Percentiles rank a stretch among this genome's conserved stretches.
These are phyloP conservation scores for Spatholobus suberectus DNA, from an alignment of 306 rosid genomes.

Conservation along the genomic window DNA sequence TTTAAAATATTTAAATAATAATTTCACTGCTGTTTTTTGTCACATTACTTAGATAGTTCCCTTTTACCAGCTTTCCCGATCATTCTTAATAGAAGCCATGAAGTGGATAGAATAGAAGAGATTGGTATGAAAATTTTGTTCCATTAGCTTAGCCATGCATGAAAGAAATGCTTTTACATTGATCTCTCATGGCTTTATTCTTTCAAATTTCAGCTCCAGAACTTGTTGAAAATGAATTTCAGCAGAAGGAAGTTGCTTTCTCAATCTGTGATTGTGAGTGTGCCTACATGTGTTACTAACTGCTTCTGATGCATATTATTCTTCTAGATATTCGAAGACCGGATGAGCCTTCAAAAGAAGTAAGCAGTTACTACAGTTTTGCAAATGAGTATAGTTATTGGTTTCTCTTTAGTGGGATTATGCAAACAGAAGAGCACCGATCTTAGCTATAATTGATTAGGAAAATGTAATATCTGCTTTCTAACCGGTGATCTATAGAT, in stretches of 20 bases:
- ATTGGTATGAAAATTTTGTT: constrained; percentile 10
- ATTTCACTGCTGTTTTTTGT: too few species aligned
- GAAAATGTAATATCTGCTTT: neutral
- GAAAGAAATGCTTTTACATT: neutral
- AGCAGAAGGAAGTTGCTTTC: constrained; percentile 26
- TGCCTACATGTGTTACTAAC: neutral
- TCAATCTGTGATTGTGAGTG: constrained; percentile 3
- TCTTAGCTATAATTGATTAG: neutral
- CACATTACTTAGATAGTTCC: neutral
- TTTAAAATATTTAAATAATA: too few species aligned
- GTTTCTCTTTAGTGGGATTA: neutral
- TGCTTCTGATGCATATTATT: neutral
- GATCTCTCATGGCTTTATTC: neutral
- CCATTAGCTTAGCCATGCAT: neutral
- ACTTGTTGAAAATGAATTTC: neutral
- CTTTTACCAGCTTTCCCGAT: neutral
- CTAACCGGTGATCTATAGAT: neutral
- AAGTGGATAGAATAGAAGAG: neutral
- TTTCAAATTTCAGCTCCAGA: constrained; percentile 10
- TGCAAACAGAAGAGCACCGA: neutral
- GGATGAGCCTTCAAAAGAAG: neutral
- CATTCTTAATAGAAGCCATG: neutral
- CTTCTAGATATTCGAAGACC: neutral
- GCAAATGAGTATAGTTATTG: neutral
- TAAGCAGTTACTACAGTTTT: neutral